Conservation (phyloP, 1,284 basidiomycete species). For the Salmacisia buchloeana region DNA sequence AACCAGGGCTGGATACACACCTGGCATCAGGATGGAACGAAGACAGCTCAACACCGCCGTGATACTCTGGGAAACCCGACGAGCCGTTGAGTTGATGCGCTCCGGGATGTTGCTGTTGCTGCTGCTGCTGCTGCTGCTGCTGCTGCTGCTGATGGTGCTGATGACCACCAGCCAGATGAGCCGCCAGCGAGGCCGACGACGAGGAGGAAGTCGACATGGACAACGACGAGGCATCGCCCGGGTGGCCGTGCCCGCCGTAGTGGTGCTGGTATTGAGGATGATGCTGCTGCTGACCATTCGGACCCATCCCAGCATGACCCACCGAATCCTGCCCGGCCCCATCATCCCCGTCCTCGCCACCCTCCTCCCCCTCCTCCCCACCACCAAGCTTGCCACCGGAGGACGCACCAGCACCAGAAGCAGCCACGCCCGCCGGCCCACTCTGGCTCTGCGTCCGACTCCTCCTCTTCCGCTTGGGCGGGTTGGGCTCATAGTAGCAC, state of each 20-base stretch:
- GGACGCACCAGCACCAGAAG: background rate
- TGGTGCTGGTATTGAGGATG: background rate
- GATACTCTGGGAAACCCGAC: background rate
- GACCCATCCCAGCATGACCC: too few species aligned
- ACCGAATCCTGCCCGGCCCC: too few species aligned
- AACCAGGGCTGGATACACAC: background rate
- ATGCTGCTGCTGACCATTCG: background rate
- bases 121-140: too few species aligned
- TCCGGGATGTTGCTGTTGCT: too few species aligned
- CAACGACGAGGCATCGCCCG: too few species aligned
- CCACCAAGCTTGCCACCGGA: background rate
- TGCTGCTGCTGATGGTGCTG: too few species aligned
- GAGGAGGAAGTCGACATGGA: background rate
- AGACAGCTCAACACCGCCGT: background rate
- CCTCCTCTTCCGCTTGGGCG: conserved; percentile 29
- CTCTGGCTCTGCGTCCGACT: conserved; percentile 8
- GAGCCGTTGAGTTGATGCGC: too few species aligned
- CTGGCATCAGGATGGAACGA: background rate
- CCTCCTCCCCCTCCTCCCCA: background rate
- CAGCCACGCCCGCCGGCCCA: background rate
- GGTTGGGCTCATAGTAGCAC: conserved; percentile 40
- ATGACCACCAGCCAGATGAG: too few species aligned
- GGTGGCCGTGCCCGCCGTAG: background rate
- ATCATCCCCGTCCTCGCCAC: background rate
- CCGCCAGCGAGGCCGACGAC: too few species aligned